A percentile compares a stretch with the other conserved stretches of the same genome.
Evolutionary conservation across 2,329 filamentous ascomycete genomes (phyloP).

Genomic region (Cephalotrichum gorgonifer): DNA sequence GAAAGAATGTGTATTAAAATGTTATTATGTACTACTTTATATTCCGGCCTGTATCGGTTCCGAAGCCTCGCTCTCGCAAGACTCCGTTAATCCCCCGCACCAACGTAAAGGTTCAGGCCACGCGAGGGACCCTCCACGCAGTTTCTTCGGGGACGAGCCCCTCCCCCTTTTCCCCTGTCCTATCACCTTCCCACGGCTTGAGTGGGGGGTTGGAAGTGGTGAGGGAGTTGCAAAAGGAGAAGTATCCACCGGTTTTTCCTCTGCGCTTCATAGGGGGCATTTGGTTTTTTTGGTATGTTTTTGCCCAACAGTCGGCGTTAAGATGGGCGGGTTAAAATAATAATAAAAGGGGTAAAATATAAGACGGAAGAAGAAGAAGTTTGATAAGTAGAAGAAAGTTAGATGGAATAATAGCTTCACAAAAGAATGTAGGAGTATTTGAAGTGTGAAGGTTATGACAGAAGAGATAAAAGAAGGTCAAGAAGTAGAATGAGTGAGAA

Average conservation of each 20-base stretch:
- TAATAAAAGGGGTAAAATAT: conserved; percentile 7
- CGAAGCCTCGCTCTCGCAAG: neutral
- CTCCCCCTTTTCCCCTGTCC: neutral
- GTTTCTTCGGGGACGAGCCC: conserved; percentile 7
- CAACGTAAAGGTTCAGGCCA: conserved; percentile 14
- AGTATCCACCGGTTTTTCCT: conserved; percentile 1
- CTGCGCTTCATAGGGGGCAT: conserved; percentile 14
- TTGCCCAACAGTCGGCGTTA: conserved; percentile 24
- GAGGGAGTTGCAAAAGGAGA: neutral
- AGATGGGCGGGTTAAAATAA: conserved; percentile 17
- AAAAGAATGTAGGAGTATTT: no score
- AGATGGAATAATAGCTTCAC: conserved; percentile 1
- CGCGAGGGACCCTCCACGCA: conserved; percentile 13
- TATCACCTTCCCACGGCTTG: neutral
- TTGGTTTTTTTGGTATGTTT: neutral
- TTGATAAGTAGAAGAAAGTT: conserved; percentile 4
- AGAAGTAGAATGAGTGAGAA: no score
- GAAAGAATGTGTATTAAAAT: no score
- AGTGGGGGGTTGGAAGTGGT: neutral
- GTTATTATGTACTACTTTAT: neutral
- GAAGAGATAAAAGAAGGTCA: no score
- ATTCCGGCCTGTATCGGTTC: neutral
- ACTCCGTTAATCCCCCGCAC: conserved; percentile 12
- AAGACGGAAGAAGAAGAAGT: conserved; percentile 1
- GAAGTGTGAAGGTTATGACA: no score